These are phyloP conservation scores for Mycosphaerella sp. DNA, from an alignment of 2,329 filamentous ascomycete genomes.

Conservation along the genomic window DNA sequence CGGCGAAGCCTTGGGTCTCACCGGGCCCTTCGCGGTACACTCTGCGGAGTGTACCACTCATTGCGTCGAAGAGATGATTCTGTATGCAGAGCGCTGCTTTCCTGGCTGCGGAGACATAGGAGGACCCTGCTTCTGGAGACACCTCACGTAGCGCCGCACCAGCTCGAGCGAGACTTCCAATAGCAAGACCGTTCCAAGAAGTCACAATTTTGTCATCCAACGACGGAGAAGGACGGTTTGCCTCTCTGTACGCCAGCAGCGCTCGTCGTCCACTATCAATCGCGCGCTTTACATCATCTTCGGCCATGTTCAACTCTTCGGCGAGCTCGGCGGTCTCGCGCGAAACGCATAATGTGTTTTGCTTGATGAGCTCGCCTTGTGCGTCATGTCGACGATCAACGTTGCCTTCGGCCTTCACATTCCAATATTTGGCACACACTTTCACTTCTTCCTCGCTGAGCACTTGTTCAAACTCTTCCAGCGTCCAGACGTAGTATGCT, in stretches of 20 bases:
- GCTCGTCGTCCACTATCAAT: conserved; percentile 61
- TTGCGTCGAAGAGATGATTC: conserved; percentile 62
- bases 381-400: conserved; percentile 75
- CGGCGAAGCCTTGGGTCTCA: conserved; percentile 69
- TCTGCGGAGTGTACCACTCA: conserved; percentile 59
- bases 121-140: conserved; percentile 40
- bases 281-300: conserved; percentile 60
- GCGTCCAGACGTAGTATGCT: conserved; percentile 90
- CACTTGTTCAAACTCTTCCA: conserved; percentile 74
- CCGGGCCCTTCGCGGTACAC: conserved; percentile 65
- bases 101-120: conserved; percentile 59
- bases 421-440: conserved; percentile 77
- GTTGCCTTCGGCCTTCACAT: conserved; percentile 77
- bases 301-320: conserved; percentile 65
- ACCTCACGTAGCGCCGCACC: conserved; percentile 60
- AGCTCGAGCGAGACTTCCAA: conserved; percentile 71
- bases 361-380: conserved; percentile 89
- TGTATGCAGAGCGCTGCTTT: conserved; percentile 67
- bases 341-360: conserved; percentile 75
- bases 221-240: conserved; percentile 66
- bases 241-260: conserved; percentile 64
- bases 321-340: conserved; percentile 63
- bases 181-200: conserved; percentile 82
- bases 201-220: conserved; percentile 85
- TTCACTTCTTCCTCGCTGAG: conserved; percentile 62